Evolutionary conservation across 768 basidiomycete species (phyloP).

Genomic region (Leccinum sublutescens): DNA sequence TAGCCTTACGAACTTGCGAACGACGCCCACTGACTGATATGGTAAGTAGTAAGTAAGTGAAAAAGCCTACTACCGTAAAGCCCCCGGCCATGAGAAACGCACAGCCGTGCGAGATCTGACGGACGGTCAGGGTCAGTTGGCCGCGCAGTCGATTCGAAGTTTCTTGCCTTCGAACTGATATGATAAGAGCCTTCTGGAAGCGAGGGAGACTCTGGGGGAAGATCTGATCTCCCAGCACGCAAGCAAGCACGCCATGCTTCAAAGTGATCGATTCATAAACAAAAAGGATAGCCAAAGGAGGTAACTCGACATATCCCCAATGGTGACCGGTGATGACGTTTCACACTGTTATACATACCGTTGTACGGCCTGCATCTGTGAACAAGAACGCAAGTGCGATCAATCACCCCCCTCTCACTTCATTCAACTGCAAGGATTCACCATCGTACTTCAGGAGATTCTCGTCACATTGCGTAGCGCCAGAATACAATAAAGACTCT

Average conservation of each 20-base stretch:
- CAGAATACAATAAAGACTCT: conserved; percentile 1
- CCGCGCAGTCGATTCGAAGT: not conserved
- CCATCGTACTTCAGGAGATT: conserved; percentile 3
- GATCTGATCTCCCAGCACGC: not conserved
- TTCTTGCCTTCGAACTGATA: not conserved
- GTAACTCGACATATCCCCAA: conserved; percentile 4
- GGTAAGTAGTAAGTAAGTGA: not conserved
- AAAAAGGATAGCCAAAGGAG: not conserved
- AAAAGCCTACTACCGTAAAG: not conserved
- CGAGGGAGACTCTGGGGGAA: not conserved
- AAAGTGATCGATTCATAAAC: not conserved
- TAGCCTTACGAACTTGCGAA: not conserved
- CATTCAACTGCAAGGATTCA: not conserved
- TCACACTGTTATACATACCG: not conserved
- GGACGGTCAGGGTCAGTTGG: not conserved
- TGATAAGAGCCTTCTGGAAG: not conserved
- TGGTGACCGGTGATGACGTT: not conserved
- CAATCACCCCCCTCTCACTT: conserved; percentile 11
- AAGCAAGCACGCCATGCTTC: not conserved
- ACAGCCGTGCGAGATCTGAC: not conserved
- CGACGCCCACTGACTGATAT: not conserved
- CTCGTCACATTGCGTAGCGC: not conserved
- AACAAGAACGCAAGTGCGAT: conserved; percentile 2
- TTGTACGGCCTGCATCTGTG: not conserved
- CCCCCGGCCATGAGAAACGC: not conserved